Base-by-base conservation (phyloP, 768 basidiomycete species). In the Lyophyllum shimeji region DNA sequence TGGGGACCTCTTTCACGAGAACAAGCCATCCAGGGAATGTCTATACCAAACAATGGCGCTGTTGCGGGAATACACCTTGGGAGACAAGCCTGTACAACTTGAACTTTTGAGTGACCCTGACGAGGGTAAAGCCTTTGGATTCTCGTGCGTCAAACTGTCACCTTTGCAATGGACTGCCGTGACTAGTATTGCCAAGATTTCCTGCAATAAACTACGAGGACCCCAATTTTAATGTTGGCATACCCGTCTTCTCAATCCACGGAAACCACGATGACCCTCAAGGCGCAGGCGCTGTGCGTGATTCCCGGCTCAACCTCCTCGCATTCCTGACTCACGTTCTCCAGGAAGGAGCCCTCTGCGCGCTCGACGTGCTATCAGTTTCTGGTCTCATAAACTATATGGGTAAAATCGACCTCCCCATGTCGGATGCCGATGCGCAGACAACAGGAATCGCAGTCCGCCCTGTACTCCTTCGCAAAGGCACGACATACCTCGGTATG, bases 211-310 rank as follows among this genome's bases (percentile, higher is more conserved):
- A 99, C 70, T 98, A 98, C 66, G 95, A 99, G 70, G 96, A 99
- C 64, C 85, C 89, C 1, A 98, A 99, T 68, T 78, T 98, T 54
- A 99, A 99, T 68, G 81, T 99, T 49, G 85, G 84, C 3, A 93
- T 97, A n/a, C 97, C 97, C 2, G 90, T 98, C 25, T 99, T 99
- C 73, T 98, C 96, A 0, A 98, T 99, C 50, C 97, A 99, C 65
- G 97, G 97, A 42, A 99, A 99, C 67, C 97, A 99, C 71, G 97
- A 99, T 66, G 97, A 99, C 65, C 97, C 97, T 31, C 97, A 98
- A 73, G 97, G 97, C 18, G 88, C 94, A 20, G 95, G 95, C 2
- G 80, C 90, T 8, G 95, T 94, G 64, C 58, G 91, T 73, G 3
- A 47, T 34, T 29, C 29, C 46, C n/a, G 34, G 18, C 29, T n/a